Evolutionary conservation across 805 yeast species (phyloP).

Genomic region (Kodamaea nitidulidarum): DNA sequence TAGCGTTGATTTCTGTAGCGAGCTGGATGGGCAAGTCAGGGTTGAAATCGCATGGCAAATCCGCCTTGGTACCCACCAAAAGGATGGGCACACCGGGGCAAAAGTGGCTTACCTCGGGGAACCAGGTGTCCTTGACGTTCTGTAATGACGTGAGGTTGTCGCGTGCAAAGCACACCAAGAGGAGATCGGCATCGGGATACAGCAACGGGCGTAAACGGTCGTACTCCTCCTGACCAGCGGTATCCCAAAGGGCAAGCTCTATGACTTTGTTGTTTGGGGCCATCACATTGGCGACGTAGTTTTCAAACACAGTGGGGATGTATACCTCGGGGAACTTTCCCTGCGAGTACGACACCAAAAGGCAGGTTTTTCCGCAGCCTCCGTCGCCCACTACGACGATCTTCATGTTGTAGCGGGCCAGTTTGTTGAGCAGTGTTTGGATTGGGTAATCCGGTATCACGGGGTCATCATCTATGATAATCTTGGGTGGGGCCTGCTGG

Average conservation of each 20-base stretch:
- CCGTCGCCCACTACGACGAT: slow-evolving; percentile 87
- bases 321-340: slow-evolving; percentile 68
- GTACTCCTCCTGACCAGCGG: slow-evolving; percentile 88
- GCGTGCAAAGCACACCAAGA: slow-evolving; percentile 73
- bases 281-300: slow-evolving; percentile 60
- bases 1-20: slow-evolving; percentile 62
- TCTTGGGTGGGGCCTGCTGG: slow-evolving; percentile 21
- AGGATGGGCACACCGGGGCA: slow-evolving; percentile 77
- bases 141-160: slow-evolving; percentile 59
- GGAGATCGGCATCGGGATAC: slow-evolving; percentile 73
- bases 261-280: slow-evolving; percentile 78
- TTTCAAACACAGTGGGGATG: slow-evolving; percentile 82
- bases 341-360: slow-evolving; percentile 63
- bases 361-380: slow-evolving; percentile 86
- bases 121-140: slow-evolving; percentile 79
- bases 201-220: slow-evolving; percentile 74
- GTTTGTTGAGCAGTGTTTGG: slow-evolving; percentile 19
- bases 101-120: slow-evolving; percentile 78
- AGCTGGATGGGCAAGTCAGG: slow-evolving; percentile 48
- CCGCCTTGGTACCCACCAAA: slow-evolving; percentile 80
- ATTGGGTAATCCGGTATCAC: slow-evolving; percentile 32
- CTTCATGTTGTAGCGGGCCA: slow-evolving; percentile 38
- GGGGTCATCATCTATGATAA: slow-evolving; percentile 36
- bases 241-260: slow-evolving; percentile 80
- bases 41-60: slow-evolving; percentile 41